These are phyloP conservation scores for Cordyceps farinosa DNA, from an alignment of 2,329 filamentous ascomycete species.

Conservation along the genomic window DNA sequence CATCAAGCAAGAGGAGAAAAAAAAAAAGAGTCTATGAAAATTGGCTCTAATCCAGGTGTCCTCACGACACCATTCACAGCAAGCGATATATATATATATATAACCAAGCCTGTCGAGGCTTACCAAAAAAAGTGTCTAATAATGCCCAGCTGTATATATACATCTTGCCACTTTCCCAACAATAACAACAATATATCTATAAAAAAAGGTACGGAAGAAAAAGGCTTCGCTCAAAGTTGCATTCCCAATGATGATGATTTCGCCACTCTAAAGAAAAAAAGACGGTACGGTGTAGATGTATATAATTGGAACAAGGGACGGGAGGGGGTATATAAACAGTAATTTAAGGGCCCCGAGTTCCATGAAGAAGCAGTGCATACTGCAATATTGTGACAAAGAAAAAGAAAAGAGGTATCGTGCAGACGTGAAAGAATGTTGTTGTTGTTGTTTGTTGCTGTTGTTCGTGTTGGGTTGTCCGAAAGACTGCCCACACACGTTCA, in stretches of 20 bases:
- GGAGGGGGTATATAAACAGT: constrained; percentile 6
- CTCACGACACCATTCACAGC: background rate
- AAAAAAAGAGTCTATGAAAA: background rate
- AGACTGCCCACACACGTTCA: too few relatives aligned
- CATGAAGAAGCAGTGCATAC: background rate
- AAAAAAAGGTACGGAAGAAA: background rate
- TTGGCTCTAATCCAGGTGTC: background rate
- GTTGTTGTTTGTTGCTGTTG: too few relatives aligned
- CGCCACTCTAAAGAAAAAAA: constrained; percentile 1
- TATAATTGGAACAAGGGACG: background rate
- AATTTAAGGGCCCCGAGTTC: background rate
- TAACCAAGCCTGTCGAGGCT: background rate
- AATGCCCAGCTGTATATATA: background rate
- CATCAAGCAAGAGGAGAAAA: background rate
- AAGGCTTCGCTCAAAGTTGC: background rate
- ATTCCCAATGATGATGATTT: constrained; percentile 3
- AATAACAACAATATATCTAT: background rate
- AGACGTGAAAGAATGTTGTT: background rate
- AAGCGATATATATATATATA: background rate
- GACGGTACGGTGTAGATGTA: background rate
- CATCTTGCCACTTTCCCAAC: background rate
- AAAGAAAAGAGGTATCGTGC: background rate
- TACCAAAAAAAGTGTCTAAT: background rate
- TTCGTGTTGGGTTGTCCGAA: too few relatives aligned
- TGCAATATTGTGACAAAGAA: background rate